Conservation (phyloP, 2,329 filamentous ascomycete genomes). For the Hymenoscyphus infarciens region DNA sequence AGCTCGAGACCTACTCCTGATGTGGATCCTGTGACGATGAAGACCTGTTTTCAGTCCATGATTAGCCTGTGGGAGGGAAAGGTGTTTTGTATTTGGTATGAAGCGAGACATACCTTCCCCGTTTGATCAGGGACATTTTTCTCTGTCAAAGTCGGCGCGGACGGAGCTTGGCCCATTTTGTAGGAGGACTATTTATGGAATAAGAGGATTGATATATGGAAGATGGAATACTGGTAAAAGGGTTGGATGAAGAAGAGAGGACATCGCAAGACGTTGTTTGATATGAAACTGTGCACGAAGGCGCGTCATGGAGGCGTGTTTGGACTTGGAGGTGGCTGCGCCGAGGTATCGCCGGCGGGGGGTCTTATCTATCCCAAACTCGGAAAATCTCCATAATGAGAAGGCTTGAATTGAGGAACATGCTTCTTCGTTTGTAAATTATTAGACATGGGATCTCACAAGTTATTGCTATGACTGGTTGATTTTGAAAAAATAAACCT, state of each 20-base stretch:
- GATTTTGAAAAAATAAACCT: too few species aligned
- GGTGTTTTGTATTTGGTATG: not conserved
- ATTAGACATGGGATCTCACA: too few species aligned
- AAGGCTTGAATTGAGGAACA: too few species aligned
- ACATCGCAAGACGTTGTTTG: not conserved
- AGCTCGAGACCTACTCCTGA: constrained; percentile 41
- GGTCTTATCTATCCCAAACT: too few species aligned
- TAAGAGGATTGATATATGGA: not conserved
- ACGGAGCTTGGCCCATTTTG: constrained; percentile 5
- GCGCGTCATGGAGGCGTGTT: not conserved
- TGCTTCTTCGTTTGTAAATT: too few species aligned
- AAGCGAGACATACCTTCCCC: constrained; percentile 25
- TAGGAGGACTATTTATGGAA: not conserved
- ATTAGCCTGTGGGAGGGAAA: not conserved
- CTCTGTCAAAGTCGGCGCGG: constrained; percentile 9
- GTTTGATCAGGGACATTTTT: constrained; percentile 12
- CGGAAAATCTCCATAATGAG: too few species aligned
- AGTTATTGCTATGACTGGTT: too few species aligned
- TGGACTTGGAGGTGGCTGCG: not conserved
- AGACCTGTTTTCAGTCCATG: constrained; percentile 29
- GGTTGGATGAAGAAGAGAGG: not conserved
- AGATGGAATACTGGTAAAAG: not conserved
- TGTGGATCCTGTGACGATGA: constrained; percentile 39
- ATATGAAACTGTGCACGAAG: not conserved
- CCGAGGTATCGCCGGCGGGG: not conserved